Conservation (phyloP, 2,329 filamentous ascomycete species). For the Ophiostoma australiae region DNA sequence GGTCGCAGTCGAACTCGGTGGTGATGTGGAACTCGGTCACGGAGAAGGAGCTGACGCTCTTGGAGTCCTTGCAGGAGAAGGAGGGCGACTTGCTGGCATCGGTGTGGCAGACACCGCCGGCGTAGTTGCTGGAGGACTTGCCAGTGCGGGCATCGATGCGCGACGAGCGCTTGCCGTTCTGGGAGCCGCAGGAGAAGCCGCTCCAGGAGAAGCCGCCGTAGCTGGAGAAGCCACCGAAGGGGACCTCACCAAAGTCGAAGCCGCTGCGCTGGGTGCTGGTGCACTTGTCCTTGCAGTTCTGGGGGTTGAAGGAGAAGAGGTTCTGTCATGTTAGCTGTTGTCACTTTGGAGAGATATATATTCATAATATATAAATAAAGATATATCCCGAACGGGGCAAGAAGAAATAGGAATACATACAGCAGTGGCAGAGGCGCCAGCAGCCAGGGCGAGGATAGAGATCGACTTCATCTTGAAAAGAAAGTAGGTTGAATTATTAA, state of each 20-base stretch:
- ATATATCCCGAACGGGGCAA: not conserved
- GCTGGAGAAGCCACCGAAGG: conserved; percentile 53
- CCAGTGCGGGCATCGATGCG: conserved; percentile 43
- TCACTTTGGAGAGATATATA: not conserved
- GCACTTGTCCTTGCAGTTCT: conserved; percentile 74
- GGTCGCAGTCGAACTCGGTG: conserved; percentile 67
- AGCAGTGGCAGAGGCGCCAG: conserved; percentile 45
- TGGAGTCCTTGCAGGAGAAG: conserved; percentile 48
- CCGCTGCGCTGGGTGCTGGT: conserved; percentile 62
- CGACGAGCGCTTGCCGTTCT: conserved; percentile 55
- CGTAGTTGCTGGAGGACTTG: conserved; percentile 47
- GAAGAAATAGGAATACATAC: conserved; percentile 27
- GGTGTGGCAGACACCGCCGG: conserved; percentile 50
- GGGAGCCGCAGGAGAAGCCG: conserved; percentile 65
- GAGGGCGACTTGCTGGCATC: conserved; percentile 49
- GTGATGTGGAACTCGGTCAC: conserved; percentile 69
- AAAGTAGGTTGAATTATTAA: not conserved
- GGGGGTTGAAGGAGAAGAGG: conserved; percentile 54
- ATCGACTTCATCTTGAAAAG: conserved; percentile 47
- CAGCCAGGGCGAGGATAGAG: conserved; percentile 46
- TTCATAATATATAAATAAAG: not conserved
- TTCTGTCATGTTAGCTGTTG: not conserved
- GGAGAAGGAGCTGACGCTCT: conserved; percentile 60
- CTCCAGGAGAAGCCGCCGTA: conserved; percentile 72
- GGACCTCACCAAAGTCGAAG: conserved; percentile 66